Evolutionary conservation across 768 basidiomycete species (phyloP).

Genomic region (Mycena sanguinolenta): DNA sequence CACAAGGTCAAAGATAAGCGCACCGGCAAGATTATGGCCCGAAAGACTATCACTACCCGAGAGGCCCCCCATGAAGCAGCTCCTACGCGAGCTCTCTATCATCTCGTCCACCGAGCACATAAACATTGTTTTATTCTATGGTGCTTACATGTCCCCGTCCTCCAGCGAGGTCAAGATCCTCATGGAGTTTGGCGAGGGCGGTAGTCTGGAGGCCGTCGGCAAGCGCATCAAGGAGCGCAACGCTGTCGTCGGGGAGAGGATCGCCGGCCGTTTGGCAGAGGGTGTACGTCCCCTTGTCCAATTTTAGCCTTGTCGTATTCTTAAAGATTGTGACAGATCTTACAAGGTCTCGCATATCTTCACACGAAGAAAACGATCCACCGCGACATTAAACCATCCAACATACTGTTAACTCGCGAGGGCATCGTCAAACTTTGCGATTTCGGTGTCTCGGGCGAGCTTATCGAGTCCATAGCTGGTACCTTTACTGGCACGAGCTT

Average conservation of each 20-base stretch:
- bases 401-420: conserved; percentile 89
- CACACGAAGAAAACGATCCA: conserved; percentile 95
- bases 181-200: conserved; percentile 92
- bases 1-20: conserved; percentile 92
- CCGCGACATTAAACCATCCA: conserved; percentile 95
- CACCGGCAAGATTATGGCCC: conserved; percentile 86
- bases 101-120: conserved; percentile 85
- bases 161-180: conserved; percentile 94
- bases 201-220: conserved; percentile 91
- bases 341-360: conserved; percentile 94
- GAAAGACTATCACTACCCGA: conserved; percentile 93
- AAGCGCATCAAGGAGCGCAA: conserved; percentile 85
- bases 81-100: conserved; percentile 92
- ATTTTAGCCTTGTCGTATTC: conserved; percentile 22
- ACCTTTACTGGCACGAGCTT: conserved; percentile 98
- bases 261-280: conserved; percentile 93
- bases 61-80: conserved; percentile 93
- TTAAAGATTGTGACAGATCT: conserved; percentile 61
- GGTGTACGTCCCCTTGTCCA: conserved; percentile 70
- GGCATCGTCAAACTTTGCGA: conserved; percentile 94
- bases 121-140: conserved; percentile 94
- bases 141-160: conserved; percentile 89
- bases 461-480: conserved; percentile 90
- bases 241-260: conserved; percentile 86
- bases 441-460: conserved; percentile 97